These are phyloP conservation scores for Verticillium nubilum DNA, from an alignment of 2,329 filamentous ascomycete species.

Conservation along the genomic window DNA sequence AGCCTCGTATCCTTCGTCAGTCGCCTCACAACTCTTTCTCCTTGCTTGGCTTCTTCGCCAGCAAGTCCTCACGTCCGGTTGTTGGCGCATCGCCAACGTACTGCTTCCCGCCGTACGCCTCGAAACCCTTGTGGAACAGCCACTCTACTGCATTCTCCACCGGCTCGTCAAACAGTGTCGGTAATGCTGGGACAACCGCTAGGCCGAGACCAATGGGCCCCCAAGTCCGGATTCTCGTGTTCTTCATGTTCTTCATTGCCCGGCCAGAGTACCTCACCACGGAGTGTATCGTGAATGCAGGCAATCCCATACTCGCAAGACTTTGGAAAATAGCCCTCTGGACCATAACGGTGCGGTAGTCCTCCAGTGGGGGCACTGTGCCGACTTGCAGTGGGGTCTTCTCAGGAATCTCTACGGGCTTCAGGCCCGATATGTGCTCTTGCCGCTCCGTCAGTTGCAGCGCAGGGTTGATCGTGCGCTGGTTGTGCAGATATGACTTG, in stretches of 20 bases:
- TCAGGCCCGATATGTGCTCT: slow-evolving; percentile 42
- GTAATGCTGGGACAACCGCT: slow-evolving; percentile 74
- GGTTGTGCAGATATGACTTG: slow-evolving; percentile 87
- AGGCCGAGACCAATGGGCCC: slow-evolving; percentile 82
- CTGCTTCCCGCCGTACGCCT: slow-evolving; percentile 58
- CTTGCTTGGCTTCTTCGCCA: slow-evolving; percentile 26
- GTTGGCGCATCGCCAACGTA: slow-evolving; percentile 50
- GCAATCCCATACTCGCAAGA: slow-evolving; percentile 87
- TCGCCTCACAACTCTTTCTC: slow-evolving; percentile 12
- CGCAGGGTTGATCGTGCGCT: slow-evolving; percentile 65
- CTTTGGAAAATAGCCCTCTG: slow-evolving; percentile 88
- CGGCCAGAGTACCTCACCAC: slow-evolving; percentile 84
- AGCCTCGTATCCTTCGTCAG: no score
- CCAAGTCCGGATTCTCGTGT: slow-evolving; percentile 71
- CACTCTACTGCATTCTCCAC: slow-evolving; percentile 90
- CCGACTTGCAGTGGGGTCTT: slow-evolving; percentile 23
- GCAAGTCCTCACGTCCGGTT: slow-evolving; percentile 45
- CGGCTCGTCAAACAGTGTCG: slow-evolving; percentile 81
- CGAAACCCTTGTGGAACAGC: slow-evolving; percentile 79
- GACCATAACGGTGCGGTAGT: slow-evolving; percentile 86
- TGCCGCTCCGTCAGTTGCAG: slow-evolving; percentile 46
- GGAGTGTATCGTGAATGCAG: slow-evolving; percentile 89
- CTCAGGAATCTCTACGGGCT: slow-evolving; percentile 20
- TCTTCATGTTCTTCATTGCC: slow-evolving; percentile 81
- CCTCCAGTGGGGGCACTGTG: slow-evolving; percentile 67